phyloP scores from a whole-genome alignment of 768 basidiomycete species.

The Kwoniella newhampshirensis region DNA sequence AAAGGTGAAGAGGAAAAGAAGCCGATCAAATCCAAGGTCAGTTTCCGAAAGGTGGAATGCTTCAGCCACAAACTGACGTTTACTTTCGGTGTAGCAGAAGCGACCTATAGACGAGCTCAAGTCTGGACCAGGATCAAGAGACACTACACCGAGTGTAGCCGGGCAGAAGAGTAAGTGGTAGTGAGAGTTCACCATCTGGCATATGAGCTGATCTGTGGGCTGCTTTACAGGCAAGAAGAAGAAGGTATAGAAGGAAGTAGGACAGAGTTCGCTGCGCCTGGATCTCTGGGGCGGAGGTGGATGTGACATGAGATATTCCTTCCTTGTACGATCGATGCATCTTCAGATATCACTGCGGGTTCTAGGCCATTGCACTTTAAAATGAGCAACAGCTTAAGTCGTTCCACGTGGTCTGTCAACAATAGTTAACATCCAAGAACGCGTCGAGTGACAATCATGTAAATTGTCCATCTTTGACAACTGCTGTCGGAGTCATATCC shows the following conservation, averaged over 20 bases:
- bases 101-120: slow-evolving; percentile 34
- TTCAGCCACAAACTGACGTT: background rate
- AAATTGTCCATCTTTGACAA: too few relatives aligned
- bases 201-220: background rate
- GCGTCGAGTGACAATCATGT: too few relatives aligned
- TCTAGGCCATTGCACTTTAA: too few relatives aligned
- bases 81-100: slow-evolving; percentile 17
- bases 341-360: too few relatives aligned
- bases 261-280: too few relatives aligned
- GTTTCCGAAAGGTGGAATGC: background rate
- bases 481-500: too few relatives aligned
- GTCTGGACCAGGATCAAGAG: slow-evolving; percentile 23
- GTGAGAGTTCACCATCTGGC: background rate
- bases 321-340: too few relatives aligned
- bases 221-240: slow-evolving; percentile 24
- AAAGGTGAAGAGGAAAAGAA: slow-evolving; percentile 64
- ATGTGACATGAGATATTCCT: too few relatives aligned
- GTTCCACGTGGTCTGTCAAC: too few relatives aligned
- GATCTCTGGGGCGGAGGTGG: too few relatives aligned
- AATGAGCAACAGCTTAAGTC: too few relatives aligned
- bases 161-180: slow-evolving; percentile 30
- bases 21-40: slow-evolving; percentile 54
- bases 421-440: too few relatives aligned
- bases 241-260: slow-evolving; percentile 10
- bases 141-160: slow-evolving; percentile 30